Evolutionary conservation across 192 early-diverging fungal genomes (phyloP), one percentile per base, ranked within the genome.

Genomic region (Haplosporangium gracile): DNA sequence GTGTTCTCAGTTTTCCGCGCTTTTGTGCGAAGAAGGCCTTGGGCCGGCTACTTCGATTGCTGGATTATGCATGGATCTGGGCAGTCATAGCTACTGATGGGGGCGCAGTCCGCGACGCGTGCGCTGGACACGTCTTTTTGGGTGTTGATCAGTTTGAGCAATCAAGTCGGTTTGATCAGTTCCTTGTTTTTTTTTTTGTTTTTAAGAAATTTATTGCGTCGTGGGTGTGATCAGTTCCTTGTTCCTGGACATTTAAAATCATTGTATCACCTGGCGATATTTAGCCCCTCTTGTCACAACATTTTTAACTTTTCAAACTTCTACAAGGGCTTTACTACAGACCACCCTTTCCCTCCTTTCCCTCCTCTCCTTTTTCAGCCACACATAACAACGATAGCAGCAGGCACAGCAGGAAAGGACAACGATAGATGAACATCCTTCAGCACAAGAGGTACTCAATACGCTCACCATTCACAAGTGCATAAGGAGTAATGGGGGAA

Each of bases 391-490:
- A 7, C 43, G 40, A 84, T 24, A 57, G n/a, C 6, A 10, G 55
- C 55, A 9, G 55, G n/a, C 55, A 26, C 55, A 24, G n/a, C 22
- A 57, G n/a, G 51, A 57, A 26, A 70, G 3, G 68, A 51, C 49
- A 4, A 8, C 68, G 8, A 70, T 7, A 16, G 5, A 92, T 93
- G 88, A 94, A 94, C 76, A 93, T 94, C 77, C 83, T 94, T 34
- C 94, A 85, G 32, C 94, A 94, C 77, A 94, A 94, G 81, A 94
- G 93, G 93, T 92, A 85, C 1, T 0, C 49, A 18, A 51, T 18
- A 51, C 20, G 5, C 20, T 16, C 49, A 51, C 49, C 49, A 43
- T 43, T 43, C 6, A 22, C 49, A 22, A 18, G 5, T 51, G 49
- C 18, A 51, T 2, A 18, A 4, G 49, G 49, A 0, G 16, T 16